Percentiles rank a stretch among this genome's conserved stretches.
Evolutionary conservation across 257 asterid species (phyloP).

Genomic region (Rubia yunnanensis): DNA sequence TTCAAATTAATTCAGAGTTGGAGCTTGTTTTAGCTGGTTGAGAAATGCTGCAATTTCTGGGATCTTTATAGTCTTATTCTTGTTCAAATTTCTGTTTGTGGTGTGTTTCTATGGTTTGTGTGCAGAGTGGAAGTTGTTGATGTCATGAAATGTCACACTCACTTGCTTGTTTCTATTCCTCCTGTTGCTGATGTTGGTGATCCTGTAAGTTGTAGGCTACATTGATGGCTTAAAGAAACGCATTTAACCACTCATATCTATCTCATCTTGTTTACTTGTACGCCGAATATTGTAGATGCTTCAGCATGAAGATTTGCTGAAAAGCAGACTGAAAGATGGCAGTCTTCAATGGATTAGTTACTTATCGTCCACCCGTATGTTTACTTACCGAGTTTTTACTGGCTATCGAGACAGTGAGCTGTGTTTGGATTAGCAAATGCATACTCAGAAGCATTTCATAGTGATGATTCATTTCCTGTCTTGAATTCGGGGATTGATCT

Average conservation of each 20-base stretch:
- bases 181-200: conserved; percentile 57
- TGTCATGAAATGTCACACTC: conserved; percentile 51
- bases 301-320: conserved; percentile 35
- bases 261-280: background rate
- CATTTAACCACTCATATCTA: background rate
- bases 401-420: background rate
- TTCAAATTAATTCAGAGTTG: background rate
- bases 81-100: background rate
- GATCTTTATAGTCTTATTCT: background rate
- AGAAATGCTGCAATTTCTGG: background rate
- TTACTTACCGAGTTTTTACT: conserved; percentile 2
- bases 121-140: conserved; percentile 67
- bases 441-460: background rate
- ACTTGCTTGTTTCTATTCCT: conserved; percentile 69
- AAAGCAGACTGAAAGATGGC: conserved; percentile 44
- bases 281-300: conserved; percentile 38
- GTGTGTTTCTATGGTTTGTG: background rate
- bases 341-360: conserved; percentile 65
- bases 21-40: background rate
- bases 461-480: background rate
- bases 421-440: background rate
- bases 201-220: conserved; percentile 43
- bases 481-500: conserved; percentile 10
- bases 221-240: background rate
- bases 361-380: conserved; percentile 80